Conservation (phyloP, 257 asterid genomes). For the Misopates orontium region DNA sequence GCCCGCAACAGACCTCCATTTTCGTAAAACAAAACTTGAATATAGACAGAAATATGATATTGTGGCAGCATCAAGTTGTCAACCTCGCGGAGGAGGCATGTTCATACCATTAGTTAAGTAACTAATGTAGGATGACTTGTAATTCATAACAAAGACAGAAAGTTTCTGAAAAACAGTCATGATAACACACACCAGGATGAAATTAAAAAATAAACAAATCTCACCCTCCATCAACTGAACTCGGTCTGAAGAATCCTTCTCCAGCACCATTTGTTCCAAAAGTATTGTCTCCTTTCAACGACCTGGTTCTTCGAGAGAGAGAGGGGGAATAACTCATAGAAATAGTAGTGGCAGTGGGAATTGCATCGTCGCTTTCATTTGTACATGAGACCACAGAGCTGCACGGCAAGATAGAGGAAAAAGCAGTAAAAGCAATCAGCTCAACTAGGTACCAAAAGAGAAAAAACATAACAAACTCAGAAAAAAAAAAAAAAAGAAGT, state of each 20-base stretch:
- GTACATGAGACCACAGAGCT: conserved; percentile 67
- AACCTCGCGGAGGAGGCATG: too few relatives aligned
- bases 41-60: too few relatives aligned
- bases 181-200: too few relatives aligned
- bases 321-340: conserved; percentile 68
- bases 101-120: too few relatives aligned
- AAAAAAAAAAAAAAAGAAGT: too few relatives aligned
- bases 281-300: conserved; percentile 68
- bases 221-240: conserved; percentile 88
- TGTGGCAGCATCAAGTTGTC: too few relatives aligned
- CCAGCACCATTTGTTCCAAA: conserved; percentile 59
- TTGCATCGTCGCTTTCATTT: conserved; percentile 70
- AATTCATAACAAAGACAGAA: not conserved
- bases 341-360: conserved; percentile 63
- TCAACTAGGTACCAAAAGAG: conserved; percentile 6
- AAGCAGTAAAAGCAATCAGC: conserved; percentile 30
- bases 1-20: too few relatives aligned
- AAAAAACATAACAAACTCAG: too few relatives aligned
- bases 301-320: conserved; percentile 95
- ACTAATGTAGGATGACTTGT: too few relatives aligned
- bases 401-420: conserved; percentile 48
- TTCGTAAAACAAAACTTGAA: too few relatives aligned
- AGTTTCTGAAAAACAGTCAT: too few relatives aligned
- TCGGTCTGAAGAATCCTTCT: conserved; percentile 58
- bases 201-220: too few relatives aligned